Base-by-base conservation (phyloP, 441 rosid genomes). In the Euphorbia corollata region DNA sequence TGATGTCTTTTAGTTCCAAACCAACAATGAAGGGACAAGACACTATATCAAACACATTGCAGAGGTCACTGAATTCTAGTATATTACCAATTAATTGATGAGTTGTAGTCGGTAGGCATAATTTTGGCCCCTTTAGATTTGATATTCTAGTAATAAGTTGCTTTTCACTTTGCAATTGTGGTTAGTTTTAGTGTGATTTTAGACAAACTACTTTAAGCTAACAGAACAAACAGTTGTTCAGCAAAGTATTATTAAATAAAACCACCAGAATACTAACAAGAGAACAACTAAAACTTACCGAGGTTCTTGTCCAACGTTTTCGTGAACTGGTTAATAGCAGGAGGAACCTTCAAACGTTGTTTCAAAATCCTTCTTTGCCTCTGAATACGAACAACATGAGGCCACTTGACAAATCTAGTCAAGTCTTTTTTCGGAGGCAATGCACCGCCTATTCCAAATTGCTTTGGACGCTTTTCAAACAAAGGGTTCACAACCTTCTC, bases 341-440 rank as follows among this genome's bases (percentile, higher is more conserved):
- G 98, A 12, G 97, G 97, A 32, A 92, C 96, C 89, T 92, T 92
- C 89, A 92, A 81, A 68, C 98, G 82, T 70, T 88, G 92, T 81
- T 76, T 82, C 54, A 92, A 88, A 70, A 92, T 87, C 76, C 97
- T 82, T 76, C 84, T 90, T 74, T 90, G 86, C 83, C 97, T 87
- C 65, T 90, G 97, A 65, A 90, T 88, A 13, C 87, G 89, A 74
- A 90, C 88, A 13, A 84, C 75, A 73, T 92, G 86, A 0, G 96
- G 97, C 86, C 88, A 88, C 77, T 90, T 90, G 56, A 92, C 92
- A 20, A 84, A 90, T 0, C 96, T 77, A 16, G 86, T 79, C 68
- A 90, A 73, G 65, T 88, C 96, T 80, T 82, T 92, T 80, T 90
- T 90, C 0, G 98, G 97, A 15, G 97, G 93, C 64, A 90, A 57